These are phyloP conservation scores for Salix koriyanagi DNA, from an alignment of 345 rosid species.

Conservation along the genomic window DNA sequence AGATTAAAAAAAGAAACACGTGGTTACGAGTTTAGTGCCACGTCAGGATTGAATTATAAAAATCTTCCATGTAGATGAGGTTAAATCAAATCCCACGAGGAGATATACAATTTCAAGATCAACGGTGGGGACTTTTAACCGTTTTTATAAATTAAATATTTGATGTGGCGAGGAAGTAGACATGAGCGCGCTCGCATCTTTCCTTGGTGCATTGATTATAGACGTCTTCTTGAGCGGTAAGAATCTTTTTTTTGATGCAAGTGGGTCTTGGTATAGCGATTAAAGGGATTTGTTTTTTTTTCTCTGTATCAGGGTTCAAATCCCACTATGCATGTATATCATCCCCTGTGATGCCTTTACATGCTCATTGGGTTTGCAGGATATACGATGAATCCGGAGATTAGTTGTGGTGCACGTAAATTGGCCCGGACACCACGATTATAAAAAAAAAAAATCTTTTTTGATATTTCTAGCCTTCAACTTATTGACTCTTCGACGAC, in stretches of 20 bases:
- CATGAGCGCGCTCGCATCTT: background rate
- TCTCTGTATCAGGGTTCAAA: no score
- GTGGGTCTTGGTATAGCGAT: no score
- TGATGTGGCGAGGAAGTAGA: background rate
- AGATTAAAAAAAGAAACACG: background rate
- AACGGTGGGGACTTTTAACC: background rate
- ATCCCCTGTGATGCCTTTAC: no score
- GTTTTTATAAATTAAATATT: background rate
- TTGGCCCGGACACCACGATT: rapidly evolving
- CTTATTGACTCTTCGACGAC: constrained; percentile 9
- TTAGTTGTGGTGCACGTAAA: no score
- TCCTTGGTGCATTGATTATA: background rate
- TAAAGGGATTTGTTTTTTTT: no score
- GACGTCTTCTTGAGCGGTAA: background rate
- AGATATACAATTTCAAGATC: background rate
- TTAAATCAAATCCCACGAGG: background rate
- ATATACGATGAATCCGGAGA: rapidly evolving
- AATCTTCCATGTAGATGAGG: background rate
- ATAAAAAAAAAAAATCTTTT: background rate
- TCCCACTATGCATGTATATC: no score
- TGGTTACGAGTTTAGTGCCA: background rate
- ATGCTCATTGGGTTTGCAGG: no score
- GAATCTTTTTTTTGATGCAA: background rate
- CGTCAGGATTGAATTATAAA: background rate
- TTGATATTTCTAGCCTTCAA: background rate